Base-by-base conservation (phyloP, 192 early-diverging fungal genomes). In the Coemansia sp. region DNA sequence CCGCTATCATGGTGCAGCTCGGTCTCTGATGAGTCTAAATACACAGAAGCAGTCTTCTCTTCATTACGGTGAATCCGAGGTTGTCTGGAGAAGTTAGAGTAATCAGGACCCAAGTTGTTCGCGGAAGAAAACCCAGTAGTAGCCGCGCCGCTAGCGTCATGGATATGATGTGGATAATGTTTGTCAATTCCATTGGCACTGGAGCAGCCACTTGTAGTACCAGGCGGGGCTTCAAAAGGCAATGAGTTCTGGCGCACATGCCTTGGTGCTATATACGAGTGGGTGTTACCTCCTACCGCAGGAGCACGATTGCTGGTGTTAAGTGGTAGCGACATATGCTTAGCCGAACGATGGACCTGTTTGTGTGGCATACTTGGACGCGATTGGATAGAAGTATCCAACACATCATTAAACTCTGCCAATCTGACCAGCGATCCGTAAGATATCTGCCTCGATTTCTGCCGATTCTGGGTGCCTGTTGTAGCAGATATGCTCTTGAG, bases 301-400 rank as follows among this genome's bases (percentile, higher is more conserved):
- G 14, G 5, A 1, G 16, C 38, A 14, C 12, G 38, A 16, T 44
- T 16, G 12, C 38, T 16, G 14, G 38, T 16, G 12, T 28, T 56
- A 19, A 60, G n/a, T 18, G 59, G 59, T 26, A 60, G 19, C 47
- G 59, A 60, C 59, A 60, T 60, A 16, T 60, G 59, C 26, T 60
- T 60, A 30, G 26, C n/a, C 7, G 58, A 55, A 21, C 26, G 54
- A 2, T 16, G 44, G 1, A 27, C n/a, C 49, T 31, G 49, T 49
- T 16, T 34, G 31, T 21, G 22, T 34, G 22, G 26, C 49, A 62
- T 7, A 41, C 19, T 14, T 7, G 22, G 38, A 1, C 12, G 7
- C 38, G 38, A 16, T 44, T 44, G 38, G 3, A 4, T 16, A 3
- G 12, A 44, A 44, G 8, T 44, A 16, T 14, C 12, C 38, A 9